A percentile compares a stretch with the other conserved stretches of the same genome.
These are phyloP conservation scores for Fraxinus excelsior DNA, from an alignment of 257 asterid species.

Conservation along the genomic window DNA sequence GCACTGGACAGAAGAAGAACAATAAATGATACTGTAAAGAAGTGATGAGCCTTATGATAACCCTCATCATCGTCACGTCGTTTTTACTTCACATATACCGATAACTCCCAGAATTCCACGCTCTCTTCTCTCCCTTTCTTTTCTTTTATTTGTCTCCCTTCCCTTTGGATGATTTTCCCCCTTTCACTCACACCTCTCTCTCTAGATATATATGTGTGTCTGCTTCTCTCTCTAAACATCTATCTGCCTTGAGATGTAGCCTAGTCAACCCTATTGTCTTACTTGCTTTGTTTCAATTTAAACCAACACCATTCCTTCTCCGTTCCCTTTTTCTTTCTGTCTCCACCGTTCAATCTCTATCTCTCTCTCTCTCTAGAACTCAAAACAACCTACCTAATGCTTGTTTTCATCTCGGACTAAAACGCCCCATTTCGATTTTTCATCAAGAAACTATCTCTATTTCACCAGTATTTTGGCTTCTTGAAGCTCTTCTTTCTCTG, in stretches of 20 bases:
- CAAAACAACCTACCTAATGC: not conserved
- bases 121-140: slow-evolving; percentile 20
- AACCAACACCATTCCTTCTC: not conserved
- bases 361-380: not conserved
- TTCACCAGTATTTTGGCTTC: not conserved
- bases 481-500: not conserved
- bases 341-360: slow-evolving; percentile 37
- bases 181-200: not conserved
- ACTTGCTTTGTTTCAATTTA: not conserved
- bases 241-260: not conserved
- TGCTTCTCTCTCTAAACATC: not conserved
- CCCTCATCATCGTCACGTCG: slow-evolving; percentile 98
- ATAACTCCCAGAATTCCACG: slow-evolving; percentile 73
- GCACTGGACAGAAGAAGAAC: slow-evolving; percentile 53
- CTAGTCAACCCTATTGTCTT: slow-evolving; percentile 52
- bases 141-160: too few relatives aligned
- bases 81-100: slow-evolving; percentile 64
- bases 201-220: not conserved
- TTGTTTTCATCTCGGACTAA: not conserved
- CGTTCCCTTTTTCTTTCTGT: slow-evolving; percentile 38
- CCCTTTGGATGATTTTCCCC: not conserved
- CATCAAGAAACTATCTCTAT: not conserved
- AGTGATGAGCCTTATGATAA: slow-evolving; percentile 91
- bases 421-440: too few relatives aligned
- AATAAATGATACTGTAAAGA: slow-evolving; percentile 56